Conservation (phyloP, 1,284 basidiomycete genomes). For the Moesziomyces antarcticus region DNA sequence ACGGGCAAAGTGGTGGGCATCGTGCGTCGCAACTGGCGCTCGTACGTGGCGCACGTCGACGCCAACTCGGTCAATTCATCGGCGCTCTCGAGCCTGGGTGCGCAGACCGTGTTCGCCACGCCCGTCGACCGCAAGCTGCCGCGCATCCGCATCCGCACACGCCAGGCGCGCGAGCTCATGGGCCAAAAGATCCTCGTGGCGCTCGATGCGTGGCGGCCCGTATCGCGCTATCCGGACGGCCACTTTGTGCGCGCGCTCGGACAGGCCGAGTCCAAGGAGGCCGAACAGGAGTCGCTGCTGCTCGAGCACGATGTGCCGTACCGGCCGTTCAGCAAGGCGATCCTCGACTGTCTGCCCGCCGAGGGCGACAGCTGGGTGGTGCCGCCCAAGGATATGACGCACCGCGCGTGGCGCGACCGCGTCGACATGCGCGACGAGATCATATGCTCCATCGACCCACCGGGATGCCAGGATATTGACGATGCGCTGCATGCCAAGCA, state of each 20-base stretch:
- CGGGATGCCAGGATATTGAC: conserved; percentile 97
- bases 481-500: conserved; percentile 94
- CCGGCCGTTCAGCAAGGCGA: conserved; percentile 92
- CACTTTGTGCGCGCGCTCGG: conserved; percentile 96
- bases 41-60: conserved; percentile 95
- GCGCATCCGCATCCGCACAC: conserved; percentile 90
- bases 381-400: conserved; percentile 76
- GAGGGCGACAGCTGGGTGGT: conserved; percentile 95
- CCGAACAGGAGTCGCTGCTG: conserved; percentile 92
- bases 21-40: conserved; percentile 92
- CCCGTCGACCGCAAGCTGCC: conserved; percentile 92
- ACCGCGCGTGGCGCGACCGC: conserved; percentile 82
- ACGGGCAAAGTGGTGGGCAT: conserved; percentile 92
- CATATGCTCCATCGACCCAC: conserved; percentile 97
- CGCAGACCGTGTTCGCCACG: conserved; percentile 93
- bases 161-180: conserved; percentile 87
- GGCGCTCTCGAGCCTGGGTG: conserved; percentile 80
- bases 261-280: conserved; percentile 90
- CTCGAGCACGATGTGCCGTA: conserved; percentile 98
- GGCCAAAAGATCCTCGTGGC: conserved; percentile 96
- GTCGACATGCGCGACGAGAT: conserved; percentile 87
- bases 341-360: conserved; percentile 86
- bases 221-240: conserved; percentile 93
- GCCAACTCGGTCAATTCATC: conserved; percentile 80
- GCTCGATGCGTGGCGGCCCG: conserved; percentile 89